These are phyloP conservation scores for Vigna unguiculata DNA, from an alignment of 306 rosid genomes.

Conservation along the genomic window DNA sequence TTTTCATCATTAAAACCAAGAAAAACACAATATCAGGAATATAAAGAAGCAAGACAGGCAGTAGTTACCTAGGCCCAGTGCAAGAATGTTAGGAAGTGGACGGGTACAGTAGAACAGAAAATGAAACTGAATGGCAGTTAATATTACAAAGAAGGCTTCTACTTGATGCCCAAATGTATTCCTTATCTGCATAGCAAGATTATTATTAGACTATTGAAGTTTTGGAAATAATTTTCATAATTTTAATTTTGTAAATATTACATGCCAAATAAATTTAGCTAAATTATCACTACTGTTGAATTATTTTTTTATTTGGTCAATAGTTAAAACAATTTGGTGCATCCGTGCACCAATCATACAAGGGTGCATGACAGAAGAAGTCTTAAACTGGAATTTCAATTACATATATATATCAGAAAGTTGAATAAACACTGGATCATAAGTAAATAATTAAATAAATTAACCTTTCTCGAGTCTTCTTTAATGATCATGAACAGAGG, in stretches of 20 bases:
- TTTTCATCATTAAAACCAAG: not conserved
- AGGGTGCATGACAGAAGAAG: not conserved
- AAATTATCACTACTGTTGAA: not conserved
- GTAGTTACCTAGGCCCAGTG: conserved; percentile 74
- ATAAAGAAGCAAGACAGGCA: conserved; percentile 26
- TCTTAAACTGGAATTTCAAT: conserved; percentile 5
- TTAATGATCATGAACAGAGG: not conserved
- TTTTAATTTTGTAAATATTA: not conserved
- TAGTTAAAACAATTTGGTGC: not conserved
- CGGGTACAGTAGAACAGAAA: conserved; percentile 87
- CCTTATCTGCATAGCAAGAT: conserved; percentile 62
- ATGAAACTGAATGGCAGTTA: conserved; percentile 86
- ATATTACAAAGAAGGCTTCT: conserved; percentile 82
- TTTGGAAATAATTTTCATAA: not conserved
- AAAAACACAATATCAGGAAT: not conserved
- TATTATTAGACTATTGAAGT: conserved; percentile 20
- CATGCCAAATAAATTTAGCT: not conserved
- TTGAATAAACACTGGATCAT: not conserved
- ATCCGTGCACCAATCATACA: not conserved
- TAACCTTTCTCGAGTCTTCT: not conserved
- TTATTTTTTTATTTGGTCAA: not conserved
- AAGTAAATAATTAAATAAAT: not conserved
- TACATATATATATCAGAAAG: not conserved
- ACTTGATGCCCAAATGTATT: conserved; percentile 85
- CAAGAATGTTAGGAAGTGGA: conserved; percentile 88